Evolutionary conservation across 768 basidiomycete species (phyloP).

Genomic region (Mycena filopes): DNA sequence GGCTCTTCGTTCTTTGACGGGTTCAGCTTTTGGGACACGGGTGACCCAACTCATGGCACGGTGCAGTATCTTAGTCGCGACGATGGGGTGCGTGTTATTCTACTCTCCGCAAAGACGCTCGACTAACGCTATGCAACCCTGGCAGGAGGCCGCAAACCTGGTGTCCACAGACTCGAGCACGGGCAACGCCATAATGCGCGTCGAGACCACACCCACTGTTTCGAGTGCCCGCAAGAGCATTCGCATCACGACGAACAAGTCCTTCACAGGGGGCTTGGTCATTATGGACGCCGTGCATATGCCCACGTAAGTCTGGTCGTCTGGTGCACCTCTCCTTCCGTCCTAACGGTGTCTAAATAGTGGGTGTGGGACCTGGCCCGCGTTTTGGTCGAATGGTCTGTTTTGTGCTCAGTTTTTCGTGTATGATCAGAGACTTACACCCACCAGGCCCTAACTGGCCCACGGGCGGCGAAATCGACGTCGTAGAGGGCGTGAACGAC

Average conservation of each 20-base stretch:
- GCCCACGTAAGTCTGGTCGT: too few relatives aligned
- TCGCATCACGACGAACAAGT: conserved; percentile 73
- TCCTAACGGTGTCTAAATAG: too few relatives aligned
- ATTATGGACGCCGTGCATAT: conserved; percentile 77
- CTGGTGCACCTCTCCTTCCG: too few relatives aligned
- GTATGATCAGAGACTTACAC: too few relatives aligned
- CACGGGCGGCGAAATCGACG: conserved; percentile 59
- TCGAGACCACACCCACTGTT: conserved; percentile 85
- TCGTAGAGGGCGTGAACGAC: conserved; percentile 77
- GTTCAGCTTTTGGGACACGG: conserved; percentile 75
- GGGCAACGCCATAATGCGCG: conserved; percentile 87
- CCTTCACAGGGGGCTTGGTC: conserved; percentile 64
- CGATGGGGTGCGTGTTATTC: conserved; percentile 61
- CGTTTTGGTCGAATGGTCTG: conserved; percentile 57
- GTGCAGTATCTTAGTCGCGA: conserved; percentile 74
- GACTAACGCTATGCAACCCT: too few relatives aligned
- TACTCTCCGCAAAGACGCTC: neutral
- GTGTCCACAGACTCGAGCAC: conserved; percentile 66
- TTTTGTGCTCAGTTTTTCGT: too few relatives aligned
- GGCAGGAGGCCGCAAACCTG: conserved; percentile 66
- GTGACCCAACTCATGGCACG: conserved; percentile 80
- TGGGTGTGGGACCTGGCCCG: conserved; percentile 74
- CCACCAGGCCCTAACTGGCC: conserved; percentile 79
- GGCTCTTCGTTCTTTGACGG: conserved; percentile 85
- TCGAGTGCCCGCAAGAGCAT: conserved; percentile 77